Percentiles rank a stretch among this genome's conserved stretches.
phyloP scores from a whole-genome alignment of 768 basidiomycete species.

The Boletales sp. region DNA sequence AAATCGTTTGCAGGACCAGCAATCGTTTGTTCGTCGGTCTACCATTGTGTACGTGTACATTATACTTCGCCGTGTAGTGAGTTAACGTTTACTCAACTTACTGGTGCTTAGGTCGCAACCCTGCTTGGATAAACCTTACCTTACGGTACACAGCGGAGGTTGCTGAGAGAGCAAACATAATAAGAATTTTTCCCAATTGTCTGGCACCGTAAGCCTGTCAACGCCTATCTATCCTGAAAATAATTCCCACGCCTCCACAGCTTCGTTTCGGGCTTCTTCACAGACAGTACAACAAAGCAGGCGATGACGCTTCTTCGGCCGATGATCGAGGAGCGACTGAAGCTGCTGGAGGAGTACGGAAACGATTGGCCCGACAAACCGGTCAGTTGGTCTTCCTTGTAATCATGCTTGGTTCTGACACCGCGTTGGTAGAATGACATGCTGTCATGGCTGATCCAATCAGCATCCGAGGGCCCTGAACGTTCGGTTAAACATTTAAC shows the following conservation, averaged over 20 bases:
- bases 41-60: constrained; percentile 35
- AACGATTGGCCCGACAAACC: constrained; percentile 30
- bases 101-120: constrained; percentile 24
- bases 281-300: constrained; percentile 6
- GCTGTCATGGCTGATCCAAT: constrained; percentile 32
- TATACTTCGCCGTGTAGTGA: not conserved
- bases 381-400: constrained; percentile 17
- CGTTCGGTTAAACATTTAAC: constrained; percentile 22
- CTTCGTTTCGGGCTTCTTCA: constrained; percentile 15
- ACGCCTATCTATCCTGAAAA: not conserved
- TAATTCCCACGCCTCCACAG: constrained; percentile 6
- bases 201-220: constrained; percentile 29
- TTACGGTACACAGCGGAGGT: constrained; percentile 32
- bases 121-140: constrained; percentile 30
- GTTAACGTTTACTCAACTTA: too few species aligned
- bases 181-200: constrained; percentile 32
- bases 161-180: constrained; percentile 14
- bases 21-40: constrained; percentile 49
- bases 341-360: constrained; percentile 21
- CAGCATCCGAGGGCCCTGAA: constrained; percentile 17
- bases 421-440: constrained; percentile 28
- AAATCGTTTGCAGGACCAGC: constrained; percentile 38
- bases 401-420: not conserved
- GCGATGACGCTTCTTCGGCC: constrained; percentile 20
- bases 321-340: constrained; percentile 28